Percentiles rank a stretch among this genome's conserved stretches.
Evolutionary conservation across 2,329 filamentous ascomycete species (phyloP).

Genomic region (Calonectria multiphialidica): DNA sequence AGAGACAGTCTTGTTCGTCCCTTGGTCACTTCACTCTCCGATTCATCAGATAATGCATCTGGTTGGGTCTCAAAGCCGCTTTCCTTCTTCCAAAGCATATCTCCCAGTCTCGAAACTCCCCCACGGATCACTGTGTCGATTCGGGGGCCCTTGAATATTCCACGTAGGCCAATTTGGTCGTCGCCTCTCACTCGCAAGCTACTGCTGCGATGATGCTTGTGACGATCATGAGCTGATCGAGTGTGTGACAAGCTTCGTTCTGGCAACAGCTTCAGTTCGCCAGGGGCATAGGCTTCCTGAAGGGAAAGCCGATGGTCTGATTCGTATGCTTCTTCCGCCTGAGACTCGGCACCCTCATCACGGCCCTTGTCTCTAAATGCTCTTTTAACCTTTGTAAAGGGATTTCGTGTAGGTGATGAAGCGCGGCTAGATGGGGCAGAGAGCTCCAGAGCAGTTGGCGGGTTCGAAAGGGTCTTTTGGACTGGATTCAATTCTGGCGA

Average conservation of each 20-base stretch:
- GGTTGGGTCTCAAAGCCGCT: conserved; percentile 46
- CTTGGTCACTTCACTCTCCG: conserved; percentile 57
- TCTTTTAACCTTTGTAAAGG: conserved; percentile 66
- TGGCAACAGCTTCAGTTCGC: conserved; percentile 51
- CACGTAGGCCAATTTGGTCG: conserved; percentile 58
- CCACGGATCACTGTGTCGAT: conserved; percentile 79
- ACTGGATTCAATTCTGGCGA: conserved; percentile 65
- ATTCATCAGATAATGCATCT: conserved; percentile 61
- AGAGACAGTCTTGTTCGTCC: conserved; percentile 54
- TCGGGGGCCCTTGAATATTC: conserved; percentile 82
- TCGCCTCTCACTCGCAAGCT: conserved; percentile 59
- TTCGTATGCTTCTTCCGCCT: conserved; percentile 50
- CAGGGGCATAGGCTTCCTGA: conserved; percentile 40
- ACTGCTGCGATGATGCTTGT: conserved; percentile 61
- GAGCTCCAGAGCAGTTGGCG: conserved; percentile 71
- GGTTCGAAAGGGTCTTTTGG: conserved; percentile 64
- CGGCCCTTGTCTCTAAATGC: conserved; percentile 68
- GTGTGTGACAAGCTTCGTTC: conserved; percentile 41
- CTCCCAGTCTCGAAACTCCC: conserved; percentile 67
- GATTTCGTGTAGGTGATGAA: conserved; percentile 72
- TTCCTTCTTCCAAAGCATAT: conserved; percentile 69
- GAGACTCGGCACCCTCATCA: conserved; percentile 54
- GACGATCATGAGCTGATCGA: conserved; percentile 57
- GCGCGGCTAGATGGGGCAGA: conserved; percentile 74
- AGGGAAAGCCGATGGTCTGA: conserved; percentile 41